Conservation (phyloP, 352 stramenopile genomes). For the Nothophytophthora sp. region DNA sequence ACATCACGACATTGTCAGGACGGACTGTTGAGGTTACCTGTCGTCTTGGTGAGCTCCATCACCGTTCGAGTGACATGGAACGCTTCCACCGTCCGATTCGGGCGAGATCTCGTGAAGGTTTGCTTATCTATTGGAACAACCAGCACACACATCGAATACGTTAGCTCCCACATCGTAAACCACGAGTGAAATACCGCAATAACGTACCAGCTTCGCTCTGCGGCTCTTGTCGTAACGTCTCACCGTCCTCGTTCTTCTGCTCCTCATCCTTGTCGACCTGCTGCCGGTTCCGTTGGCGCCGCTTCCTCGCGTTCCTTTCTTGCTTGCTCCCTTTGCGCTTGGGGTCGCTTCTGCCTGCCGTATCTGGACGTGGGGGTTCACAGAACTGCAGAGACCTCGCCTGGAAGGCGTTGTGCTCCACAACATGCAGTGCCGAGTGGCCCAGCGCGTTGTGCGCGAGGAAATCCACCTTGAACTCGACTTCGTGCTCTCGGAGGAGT, state of each 20-base stretch:
- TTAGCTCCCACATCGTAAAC: not conserved
- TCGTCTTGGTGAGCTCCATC: slow-evolving; percentile 33
- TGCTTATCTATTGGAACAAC: slow-evolving; percentile 30
- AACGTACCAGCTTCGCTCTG: slow-evolving; percentile 42
- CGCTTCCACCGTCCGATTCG: slow-evolving; percentile 29
- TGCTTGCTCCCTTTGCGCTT: slow-evolving; percentile 8
- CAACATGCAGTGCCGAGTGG: slow-evolving; percentile 36
- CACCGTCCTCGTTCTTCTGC: slow-evolving; percentile 1
- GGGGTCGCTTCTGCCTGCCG: not conserved
- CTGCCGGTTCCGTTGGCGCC: not conserved
- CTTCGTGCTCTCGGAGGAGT: slow-evolving; percentile 28
- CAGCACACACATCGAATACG: not conserved
- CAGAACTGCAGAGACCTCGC: slow-evolving; percentile 44
- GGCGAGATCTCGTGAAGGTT: slow-evolving; percentile 29
- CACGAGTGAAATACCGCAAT: no score
- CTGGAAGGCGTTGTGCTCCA: slow-evolving; percentile 65
- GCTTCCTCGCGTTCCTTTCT: slow-evolving; percentile 2
- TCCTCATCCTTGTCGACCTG: slow-evolving; percentile 3
- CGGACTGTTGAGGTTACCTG: slow-evolving; percentile 13
- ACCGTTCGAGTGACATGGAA: slow-evolving; percentile 36
- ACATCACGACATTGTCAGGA: not conserved
- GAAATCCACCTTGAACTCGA: slow-evolving; percentile 29
- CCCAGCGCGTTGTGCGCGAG: slow-evolving; percentile 28
- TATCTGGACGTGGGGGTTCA: slow-evolving; percentile 24
- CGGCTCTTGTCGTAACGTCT: slow-evolving; percentile 10